Base-by-base conservation (phyloP, 2,329 filamentous ascomycete species). In the Epichloe glyceriae region DNA sequence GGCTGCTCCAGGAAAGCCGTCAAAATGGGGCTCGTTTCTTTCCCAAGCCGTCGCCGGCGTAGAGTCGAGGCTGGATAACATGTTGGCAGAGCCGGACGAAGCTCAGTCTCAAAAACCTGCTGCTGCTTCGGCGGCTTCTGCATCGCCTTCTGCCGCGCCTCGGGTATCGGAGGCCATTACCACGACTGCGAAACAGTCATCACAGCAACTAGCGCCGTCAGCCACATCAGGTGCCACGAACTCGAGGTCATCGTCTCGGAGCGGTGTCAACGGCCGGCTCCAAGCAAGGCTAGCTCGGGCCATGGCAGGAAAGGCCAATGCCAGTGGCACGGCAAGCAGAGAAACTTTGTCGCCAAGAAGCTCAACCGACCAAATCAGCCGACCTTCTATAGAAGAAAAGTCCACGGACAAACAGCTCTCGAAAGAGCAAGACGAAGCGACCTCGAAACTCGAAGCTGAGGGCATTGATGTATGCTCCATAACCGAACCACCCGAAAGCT, bases 31-130 rank as follows among this genome's bases (percentile, higher is more conserved):
- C 44, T 82, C 81, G 34, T 85, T 95, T 64, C 76, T 96, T 53
- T 86, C 89, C 57, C 88, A 91, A 67, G 90, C 91, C 56, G 88
- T 97, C 54, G 89, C 90, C 50, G 90, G 90, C 54, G 86, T 98
- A 52, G 93, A 98, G 70, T 94, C 90, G 53, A 83, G 87, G 42
- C 78, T 98, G 53, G 93, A 98, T 66, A 90, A 80, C 47, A 95
- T 98, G 52, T 77, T 98, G 54, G 82, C 88, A 50, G 90, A 96
- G 57, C 82, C 87, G 50, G 81, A 84, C 42, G 78, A 61, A 7
- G 55, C 52, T 12, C 59, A 59, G 53, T 64, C 64, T 50, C 70
- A 67, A 52, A 48, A 44, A 5, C 22, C 49, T 15, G 42, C 48
- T 22, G 15, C 50, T 47, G 35, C 49, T 47, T 42, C 40, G 34